Conservation (phyloP, 2,329 filamentous ascomycete genomes). For the Colletotrichum noveboracense region DNA sequence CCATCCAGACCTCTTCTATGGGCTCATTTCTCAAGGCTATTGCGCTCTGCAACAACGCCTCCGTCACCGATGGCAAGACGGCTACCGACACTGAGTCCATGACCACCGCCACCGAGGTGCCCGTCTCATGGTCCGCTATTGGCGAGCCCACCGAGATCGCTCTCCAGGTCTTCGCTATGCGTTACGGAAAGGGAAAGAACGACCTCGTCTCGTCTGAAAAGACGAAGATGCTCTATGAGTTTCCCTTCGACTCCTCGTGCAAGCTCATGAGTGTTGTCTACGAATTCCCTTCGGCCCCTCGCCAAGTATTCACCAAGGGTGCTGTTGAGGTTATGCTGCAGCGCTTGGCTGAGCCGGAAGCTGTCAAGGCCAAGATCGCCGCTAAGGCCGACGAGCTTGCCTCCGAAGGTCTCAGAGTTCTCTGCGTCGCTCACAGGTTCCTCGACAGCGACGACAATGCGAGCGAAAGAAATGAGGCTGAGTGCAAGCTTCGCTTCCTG, state of each 20-base stretch:
- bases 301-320: slow-evolving; percentile 61
- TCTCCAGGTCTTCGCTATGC: slow-evolving; percentile 74
- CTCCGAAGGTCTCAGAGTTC: slow-evolving; percentile 69
- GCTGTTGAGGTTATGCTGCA: slow-evolving; percentile 63
- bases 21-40: slow-evolving; percentile 58
- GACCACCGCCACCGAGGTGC: slow-evolving; percentile 45
- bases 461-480: slow-evolving; percentile 57
- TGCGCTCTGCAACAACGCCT: slow-evolving; percentile 66
- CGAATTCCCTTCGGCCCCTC: slow-evolving; percentile 33
- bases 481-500: slow-evolving; percentile 65
- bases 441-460: slow-evolving; percentile 43
- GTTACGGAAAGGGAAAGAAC: slow-evolving; percentile 61
- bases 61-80: slow-evolving; percentile 49
- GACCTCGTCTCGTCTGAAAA: slow-evolving; percentile 33
- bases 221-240: slow-evolving; percentile 63
- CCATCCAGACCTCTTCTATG: slow-evolving; percentile 38
- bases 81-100: slow-evolving; percentile 50
- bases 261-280: slow-evolving; percentile 80
- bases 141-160: slow-evolving; percentile 78
- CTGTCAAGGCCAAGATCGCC: slow-evolving; percentile 50
- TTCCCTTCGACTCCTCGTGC: slow-evolving; percentile 75
- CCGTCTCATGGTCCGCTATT: slow-evolving; percentile 57
- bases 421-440: slow-evolving; percentile 65
- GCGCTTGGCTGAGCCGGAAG: slow-evolving; percentile 52
- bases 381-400: slow-evolving; percentile 61